Evolutionary conservation across 2,329 filamentous ascomycete genomes (phyloP).

Genomic region (Colletotrichum melonis): DNA sequence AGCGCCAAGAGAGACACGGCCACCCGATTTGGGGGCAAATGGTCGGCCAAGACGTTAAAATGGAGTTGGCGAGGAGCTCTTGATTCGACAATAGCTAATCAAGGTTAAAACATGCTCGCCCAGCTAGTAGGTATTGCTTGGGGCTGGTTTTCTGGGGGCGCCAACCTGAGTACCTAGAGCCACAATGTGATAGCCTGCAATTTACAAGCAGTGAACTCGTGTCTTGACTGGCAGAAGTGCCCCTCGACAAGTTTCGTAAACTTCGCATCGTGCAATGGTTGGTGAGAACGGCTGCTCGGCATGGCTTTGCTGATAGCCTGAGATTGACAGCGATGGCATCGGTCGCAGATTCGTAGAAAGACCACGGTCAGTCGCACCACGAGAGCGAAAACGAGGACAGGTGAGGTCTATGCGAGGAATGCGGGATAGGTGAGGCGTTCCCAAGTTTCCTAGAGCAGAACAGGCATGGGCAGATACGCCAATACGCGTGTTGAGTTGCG

Average conservation of each 20-base stretch:
- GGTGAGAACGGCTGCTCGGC: neutral
- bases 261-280: neutral
- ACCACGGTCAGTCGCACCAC: neutral
- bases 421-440: constrained; percentile 1
- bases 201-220: neutral
- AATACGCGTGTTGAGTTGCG: constrained; percentile 15
- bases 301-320: neutral
- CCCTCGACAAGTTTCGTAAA: neutral
- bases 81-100: constrained; percentile 11
- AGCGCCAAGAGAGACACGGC: constrained; percentile 21
- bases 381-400: constrained; percentile 3
- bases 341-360: neutral
- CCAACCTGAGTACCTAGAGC: neutral
- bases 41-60: constrained; percentile 9
- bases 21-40: constrained; percentile 13
- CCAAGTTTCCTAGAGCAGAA: neutral
- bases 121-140: neutral
- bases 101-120: constrained; percentile 14
- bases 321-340: neutral
- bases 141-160: neutral
- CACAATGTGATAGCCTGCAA: neutral
- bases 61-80: neutral
- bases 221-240: too few relatives aligned
- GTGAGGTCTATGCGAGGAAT: constrained; percentile 3
- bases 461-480: neutral